Conservation (phyloP, 768 basidiomycete species). For the Nidula microcarpa region DNA sequence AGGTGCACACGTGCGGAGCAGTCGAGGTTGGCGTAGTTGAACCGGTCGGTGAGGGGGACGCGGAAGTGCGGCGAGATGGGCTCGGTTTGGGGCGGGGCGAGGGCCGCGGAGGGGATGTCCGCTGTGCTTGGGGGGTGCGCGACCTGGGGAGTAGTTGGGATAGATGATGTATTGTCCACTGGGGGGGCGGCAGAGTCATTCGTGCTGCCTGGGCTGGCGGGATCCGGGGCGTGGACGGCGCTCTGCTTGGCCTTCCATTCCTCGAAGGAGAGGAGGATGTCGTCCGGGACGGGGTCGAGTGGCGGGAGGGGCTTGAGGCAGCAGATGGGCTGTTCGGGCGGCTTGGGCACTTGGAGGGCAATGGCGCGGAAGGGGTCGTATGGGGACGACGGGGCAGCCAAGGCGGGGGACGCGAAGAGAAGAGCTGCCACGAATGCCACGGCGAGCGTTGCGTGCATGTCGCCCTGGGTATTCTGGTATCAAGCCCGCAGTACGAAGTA, state of each 20-base stretch:
- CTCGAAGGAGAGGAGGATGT: slow-evolving; percentile 75
- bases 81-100: slow-evolving; percentile 10
- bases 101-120: neutral
- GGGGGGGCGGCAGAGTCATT: neutral
- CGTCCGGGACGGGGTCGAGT: slow-evolving; percentile 51
- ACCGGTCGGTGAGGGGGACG: slow-evolving; percentile 79
- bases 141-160: neutral
- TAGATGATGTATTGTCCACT: neutral
- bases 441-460: neutral
- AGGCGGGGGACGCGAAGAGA: slow-evolving; percentile 29
- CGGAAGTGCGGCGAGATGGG: slow-evolving; percentile 57
- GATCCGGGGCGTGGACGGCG: slow-evolving; percentile 23
- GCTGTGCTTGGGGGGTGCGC: neutral
- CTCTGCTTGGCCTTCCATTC: slow-evolving; percentile 81
- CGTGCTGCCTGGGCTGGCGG: neutral
- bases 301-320: slow-evolving; percentile 57
- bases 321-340: slow-evolving; percentile 60
- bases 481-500: no score
- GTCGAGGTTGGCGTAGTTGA: slow-evolving; percentile 92
- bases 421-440: slow-evolving; percentile 25
- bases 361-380: slow-evolving; percentile 66
- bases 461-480: no score
- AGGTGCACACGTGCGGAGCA: slow-evolving; percentile 92
- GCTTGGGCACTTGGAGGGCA: slow-evolving; percentile 41
- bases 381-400: slow-evolving; percentile 27